Percentiles rank a stretch among this genome's conserved stretches.
These are phyloP conservation scores for Beta corolliflora DNA, from an alignment of 179 eudicot genomes.

Conservation along the genomic window DNA sequence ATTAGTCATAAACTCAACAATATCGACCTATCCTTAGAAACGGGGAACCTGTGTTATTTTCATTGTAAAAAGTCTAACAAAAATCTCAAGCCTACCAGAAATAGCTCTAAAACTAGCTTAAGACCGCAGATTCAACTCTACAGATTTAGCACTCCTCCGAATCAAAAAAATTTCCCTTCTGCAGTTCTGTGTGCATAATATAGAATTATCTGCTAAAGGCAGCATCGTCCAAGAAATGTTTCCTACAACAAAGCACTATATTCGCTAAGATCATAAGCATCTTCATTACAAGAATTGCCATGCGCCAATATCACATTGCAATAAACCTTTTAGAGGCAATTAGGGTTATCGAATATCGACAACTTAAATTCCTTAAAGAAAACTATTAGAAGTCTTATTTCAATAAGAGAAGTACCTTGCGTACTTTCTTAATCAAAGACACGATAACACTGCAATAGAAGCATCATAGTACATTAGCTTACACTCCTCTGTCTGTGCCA, in stretches of 20 bases:
- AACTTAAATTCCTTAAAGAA: background rate
- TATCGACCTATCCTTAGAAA: too few species aligned
- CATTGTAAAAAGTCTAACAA: background rate
- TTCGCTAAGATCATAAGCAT: background rate
- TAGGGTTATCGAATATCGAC: background rate
- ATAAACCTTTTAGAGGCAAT: background rate
- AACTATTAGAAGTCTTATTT: background rate
- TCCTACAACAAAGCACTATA: background rate
- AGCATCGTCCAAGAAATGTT: background rate
- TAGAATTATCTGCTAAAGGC: too few species aligned
- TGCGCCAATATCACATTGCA: background rate
- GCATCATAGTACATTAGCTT: background rate
- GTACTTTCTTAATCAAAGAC: background rate
- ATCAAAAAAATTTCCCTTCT: background rate
- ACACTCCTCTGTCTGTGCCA: background rate
- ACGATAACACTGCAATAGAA: background rate
- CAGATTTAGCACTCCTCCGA: background rate
- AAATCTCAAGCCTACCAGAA: background rate
- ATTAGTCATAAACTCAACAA: conserved; percentile 31
- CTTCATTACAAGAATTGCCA: background rate
- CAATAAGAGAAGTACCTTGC: background rate
- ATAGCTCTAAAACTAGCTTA: background rate
- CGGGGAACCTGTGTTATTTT: too few species aligned
- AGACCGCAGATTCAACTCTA: background rate
- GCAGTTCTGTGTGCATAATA: too few species aligned